Percentiles rank a stretch among this genome's conserved stretches.
These are phyloP conservation scores for Cyclospora cayetanensis DNA, from an alignment of 169 alveolate genomes.

Conservation along the genomic window DNA sequence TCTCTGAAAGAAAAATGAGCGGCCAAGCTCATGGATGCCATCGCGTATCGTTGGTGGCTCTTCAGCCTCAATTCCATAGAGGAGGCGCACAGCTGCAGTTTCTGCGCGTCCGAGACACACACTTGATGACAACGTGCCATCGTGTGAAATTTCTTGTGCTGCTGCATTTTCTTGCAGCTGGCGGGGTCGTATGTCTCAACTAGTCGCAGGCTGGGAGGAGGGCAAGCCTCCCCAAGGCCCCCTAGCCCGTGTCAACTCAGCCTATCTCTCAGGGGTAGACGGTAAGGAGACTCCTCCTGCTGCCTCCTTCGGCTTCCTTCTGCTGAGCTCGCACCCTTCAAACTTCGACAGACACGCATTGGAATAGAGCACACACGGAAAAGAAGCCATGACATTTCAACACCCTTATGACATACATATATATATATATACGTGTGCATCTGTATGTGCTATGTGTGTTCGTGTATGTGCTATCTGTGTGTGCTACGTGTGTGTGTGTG, in stretches of 20 bases:
- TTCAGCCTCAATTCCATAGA: too few relatives aligned
- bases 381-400: background rate
- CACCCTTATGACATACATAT: background rate
- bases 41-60: too few relatives aligned
- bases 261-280: constrained; percentile 39
- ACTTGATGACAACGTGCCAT: too few relatives aligned
- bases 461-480: background rate
- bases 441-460: background rate
- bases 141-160: too few relatives aligned
- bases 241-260: background rate
- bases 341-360: too few relatives aligned
- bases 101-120: too few relatives aligned
- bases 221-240: background rate
- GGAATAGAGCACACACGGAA: too few relatives aligned
- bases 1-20: too few relatives aligned
- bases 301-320: background rate
- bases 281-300: background rate
- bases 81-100: too few relatives aligned
- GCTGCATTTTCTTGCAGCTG: too few relatives aligned
- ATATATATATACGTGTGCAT: background rate
- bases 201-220: constrained; percentile 38
- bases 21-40: too few relatives aligned
- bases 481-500: background rate
- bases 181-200: constrained; percentile 41
- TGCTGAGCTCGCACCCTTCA: too few relatives aligned